Base-by-base conservation (phyloP, 441 rosid genomes). In the Erodium moschatum region DNA sequence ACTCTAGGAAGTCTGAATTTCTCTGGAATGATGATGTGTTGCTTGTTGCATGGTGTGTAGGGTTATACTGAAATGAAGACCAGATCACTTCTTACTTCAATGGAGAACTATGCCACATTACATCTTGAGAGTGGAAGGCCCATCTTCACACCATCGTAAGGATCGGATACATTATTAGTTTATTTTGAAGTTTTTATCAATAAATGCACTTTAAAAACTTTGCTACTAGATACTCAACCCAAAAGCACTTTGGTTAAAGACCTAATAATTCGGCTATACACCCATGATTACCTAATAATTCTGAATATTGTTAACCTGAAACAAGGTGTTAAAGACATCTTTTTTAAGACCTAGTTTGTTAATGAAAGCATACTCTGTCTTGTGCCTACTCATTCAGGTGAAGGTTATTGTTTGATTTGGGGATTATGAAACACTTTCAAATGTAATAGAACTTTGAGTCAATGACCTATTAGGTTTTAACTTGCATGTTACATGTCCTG, bases 31-130 rank as follows among this genome's bases (percentile, higher is more conserved):
- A 42, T 24, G 65, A n/a, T 9, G 2, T 13, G 20, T 18, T 71
- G 40, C 35, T 68, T 38, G 11, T 67, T 67, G 63, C 29, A 9
- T 66, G 42, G 61, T 56, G 16, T 81, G 76, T 83, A 93, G 98
- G 97, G 97, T 64, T 91, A 81, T 64, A 88, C 91, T 35, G 97
- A 91, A 75, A 86, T 89, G 64, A 93, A 86, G 86, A 86, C 80
- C 63, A 91, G 98, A 75, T 93, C 98, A 24, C 80, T 89, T 63
- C 85, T 93, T 21, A 78, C 85, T 58, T 93, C 98, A 11, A 82
- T 89, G 90, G 98, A 93, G 80, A 84, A 85, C 76, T 83, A 86
- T 84, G 96, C 89, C 27, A 85, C 97, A 0, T 68, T 93, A 42
- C 86, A 77, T 69, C 85, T 93, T 58, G 91, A 91, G 74, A 81